phyloP scores from a whole-genome alignment of 768 basidiomycete species.

The Pholiota molesta region DNA sequence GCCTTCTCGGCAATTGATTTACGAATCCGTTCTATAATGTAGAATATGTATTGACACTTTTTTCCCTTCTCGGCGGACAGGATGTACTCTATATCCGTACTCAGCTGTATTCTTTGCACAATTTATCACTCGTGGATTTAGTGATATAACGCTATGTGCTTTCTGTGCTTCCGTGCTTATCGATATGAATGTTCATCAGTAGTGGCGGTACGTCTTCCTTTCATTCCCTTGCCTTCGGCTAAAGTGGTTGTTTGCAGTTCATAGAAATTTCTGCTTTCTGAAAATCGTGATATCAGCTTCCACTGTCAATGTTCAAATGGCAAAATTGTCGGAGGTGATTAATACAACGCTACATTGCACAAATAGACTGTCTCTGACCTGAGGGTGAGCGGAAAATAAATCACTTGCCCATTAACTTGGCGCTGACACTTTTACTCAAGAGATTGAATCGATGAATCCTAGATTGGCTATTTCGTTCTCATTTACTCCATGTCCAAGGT shows the following conservation, averaged over 20 bases:
- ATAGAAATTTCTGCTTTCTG: background rate
- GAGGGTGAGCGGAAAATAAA: background rate
- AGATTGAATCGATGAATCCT: background rate
- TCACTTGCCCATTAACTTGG: background rate
- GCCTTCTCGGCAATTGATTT: conserved; percentile 11
- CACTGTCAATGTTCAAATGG: background rate
- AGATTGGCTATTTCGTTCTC: background rate
- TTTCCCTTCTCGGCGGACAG: conserved; percentile 18
- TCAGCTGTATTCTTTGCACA: background rate
- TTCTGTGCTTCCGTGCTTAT: background rate
- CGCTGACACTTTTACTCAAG: background rate
- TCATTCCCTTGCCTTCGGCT: background rate
- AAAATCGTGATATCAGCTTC: background rate
- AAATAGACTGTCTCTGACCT: background rate
- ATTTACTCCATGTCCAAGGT: background rate
- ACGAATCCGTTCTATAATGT: conserved; percentile 17
- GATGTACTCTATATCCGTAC: conserved; percentile 19
- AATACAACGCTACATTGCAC: background rate
- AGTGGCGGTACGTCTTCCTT: conserved; percentile 2
- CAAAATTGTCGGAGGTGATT: background rate
- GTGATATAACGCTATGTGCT: background rate
- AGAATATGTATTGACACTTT: conserved; percentile 21
- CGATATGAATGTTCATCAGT: background rate
- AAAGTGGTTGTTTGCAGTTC: background rate
- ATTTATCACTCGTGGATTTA: conserved; percentile 1